Evolutionary conservation across 2,329 filamentous ascomycete genomes (phyloP).

Genomic region (Ascosphaera apis): DNA sequence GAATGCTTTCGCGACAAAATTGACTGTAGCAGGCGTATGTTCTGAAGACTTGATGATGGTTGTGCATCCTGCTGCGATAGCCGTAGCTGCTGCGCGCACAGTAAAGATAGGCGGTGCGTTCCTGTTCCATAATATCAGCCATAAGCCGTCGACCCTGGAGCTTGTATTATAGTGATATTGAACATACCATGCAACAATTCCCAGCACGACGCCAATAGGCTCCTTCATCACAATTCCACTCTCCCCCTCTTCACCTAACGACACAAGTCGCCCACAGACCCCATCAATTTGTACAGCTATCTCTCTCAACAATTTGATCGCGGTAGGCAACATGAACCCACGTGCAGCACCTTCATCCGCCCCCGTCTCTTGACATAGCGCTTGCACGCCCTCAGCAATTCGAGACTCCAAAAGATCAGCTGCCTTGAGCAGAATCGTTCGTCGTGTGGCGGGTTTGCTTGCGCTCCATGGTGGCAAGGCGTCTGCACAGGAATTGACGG

Average conservation of each 20-base stretch:
- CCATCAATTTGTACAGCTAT: too few relatives aligned
- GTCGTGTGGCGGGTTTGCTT: constrained; percentile 35
- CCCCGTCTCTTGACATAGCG: constrained; percentile 37
- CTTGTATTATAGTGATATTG: constrained; percentile 1
- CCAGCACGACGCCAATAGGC: constrained; percentile 56
- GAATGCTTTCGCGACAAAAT: constrained; percentile 39
- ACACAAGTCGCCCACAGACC: constrained; percentile 25
- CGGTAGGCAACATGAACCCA: constrained; percentile 11
- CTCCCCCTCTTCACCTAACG: constrained; percentile 25
- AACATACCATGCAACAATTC: constrained; percentile 56
- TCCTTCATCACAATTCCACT: constrained; percentile 47
- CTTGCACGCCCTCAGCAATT: constrained; percentile 34
- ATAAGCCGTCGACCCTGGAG: background rate
- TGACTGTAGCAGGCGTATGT: constrained; percentile 38
- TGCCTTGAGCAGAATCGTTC: constrained; percentile 36
- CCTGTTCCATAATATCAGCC: constrained; percentile 12
- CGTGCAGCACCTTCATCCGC: constrained; percentile 18
- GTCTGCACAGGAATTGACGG: constrained; percentile 35
- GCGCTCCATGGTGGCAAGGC: constrained; percentile 49
- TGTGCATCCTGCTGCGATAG: constrained; percentile 53
- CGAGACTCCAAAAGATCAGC: constrained; percentile 38
- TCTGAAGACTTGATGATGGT: constrained; percentile 52
- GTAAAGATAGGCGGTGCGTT: constrained; percentile 31
- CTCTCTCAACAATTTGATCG: constrained; percentile 20
- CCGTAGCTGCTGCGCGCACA: constrained; percentile 29